phyloP scores from a whole-genome alignment of 2,329 filamentous ascomycete genomes.

The Gyromitra esculenta region DNA sequence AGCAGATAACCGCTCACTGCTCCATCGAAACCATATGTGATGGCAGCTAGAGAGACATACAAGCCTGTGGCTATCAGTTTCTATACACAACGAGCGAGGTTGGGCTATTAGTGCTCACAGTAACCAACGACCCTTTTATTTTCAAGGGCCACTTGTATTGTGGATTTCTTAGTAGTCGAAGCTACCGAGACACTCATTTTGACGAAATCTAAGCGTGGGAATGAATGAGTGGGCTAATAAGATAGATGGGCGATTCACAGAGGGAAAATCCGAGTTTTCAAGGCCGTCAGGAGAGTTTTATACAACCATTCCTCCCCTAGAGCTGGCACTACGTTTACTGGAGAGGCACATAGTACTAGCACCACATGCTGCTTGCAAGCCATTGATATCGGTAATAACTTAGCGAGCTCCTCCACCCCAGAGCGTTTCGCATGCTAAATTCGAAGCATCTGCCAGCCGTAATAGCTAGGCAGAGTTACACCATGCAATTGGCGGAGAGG shows the following conservation, averaged over 20 bases:
- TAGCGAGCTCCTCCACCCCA: not conserved
- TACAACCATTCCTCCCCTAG: not conserved
- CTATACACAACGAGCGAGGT: not conserved
- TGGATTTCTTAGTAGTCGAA: conserved; percentile 5
- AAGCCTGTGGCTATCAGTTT: conserved; percentile 21
- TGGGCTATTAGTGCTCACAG: not conserved
- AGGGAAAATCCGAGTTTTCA: not conserved
- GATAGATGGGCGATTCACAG: not conserved
- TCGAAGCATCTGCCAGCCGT: not conserved
- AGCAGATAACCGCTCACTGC: conserved; percentile 34
- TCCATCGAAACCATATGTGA: conserved; percentile 27
- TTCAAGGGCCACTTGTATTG: conserved; percentile 25
- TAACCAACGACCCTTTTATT: conserved; percentile 32
- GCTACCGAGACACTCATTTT: conserved; percentile 31
- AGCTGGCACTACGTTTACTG: not conserved
- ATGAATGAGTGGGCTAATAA: not conserved
- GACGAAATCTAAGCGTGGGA: not conserved
- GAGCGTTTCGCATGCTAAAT: not conserved
- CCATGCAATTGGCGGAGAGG: not conserved
- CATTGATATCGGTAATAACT: conserved; percentile 8
- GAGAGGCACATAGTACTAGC: not conserved
- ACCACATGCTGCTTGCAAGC: conserved; percentile 7
- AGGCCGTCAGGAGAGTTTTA: conserved; percentile 14
- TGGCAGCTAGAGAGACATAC: conserved; percentile 33
- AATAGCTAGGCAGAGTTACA: not conserved